Conservation (phyloP, 495 filamentous ascomycete species). For the Chaetomium fimeti region DNA sequence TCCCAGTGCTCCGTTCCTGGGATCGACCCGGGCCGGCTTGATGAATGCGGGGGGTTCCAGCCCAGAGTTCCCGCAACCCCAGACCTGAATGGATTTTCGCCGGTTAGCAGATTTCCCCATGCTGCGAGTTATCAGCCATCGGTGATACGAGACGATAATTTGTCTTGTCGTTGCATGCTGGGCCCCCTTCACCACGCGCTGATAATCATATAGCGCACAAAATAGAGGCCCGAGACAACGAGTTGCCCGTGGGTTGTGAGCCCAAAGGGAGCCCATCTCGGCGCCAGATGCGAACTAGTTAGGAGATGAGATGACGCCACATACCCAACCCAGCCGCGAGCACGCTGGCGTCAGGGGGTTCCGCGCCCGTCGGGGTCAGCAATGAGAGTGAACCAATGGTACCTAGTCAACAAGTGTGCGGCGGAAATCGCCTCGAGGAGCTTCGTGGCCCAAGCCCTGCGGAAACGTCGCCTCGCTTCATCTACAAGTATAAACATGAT, state of each 20-base stretch:
- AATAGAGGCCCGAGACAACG: background rate
- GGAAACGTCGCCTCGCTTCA: background rate
- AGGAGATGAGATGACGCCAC: background rate
- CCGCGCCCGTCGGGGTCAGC: too few species aligned
- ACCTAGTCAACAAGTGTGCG: too few species aligned
- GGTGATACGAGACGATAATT: slow-evolving; percentile 2
- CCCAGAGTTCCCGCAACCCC: too few species aligned
- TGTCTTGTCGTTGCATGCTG: background rate
- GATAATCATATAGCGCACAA: background rate
- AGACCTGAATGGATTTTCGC: background rate
- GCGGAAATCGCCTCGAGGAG: background rate
- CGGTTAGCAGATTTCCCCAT: background rate
- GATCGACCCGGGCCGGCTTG: background rate
- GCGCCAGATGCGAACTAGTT: background rate
- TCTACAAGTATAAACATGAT: too few species aligned
- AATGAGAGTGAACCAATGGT: too few species aligned
- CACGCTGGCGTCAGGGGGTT: too few species aligned
- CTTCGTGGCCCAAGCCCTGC: background rate
- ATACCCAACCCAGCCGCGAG: background rate
- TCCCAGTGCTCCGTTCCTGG: slow-evolving; percentile 5
- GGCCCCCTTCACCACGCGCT: background rate
- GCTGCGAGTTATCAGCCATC: background rate
- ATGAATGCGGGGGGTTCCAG: background rate
- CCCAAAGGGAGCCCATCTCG: too few species aligned
- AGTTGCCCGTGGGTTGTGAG: too few species aligned